Conservation (phyloP, 441 rosid genomes). For the Pelargonium hybrid region DNA sequence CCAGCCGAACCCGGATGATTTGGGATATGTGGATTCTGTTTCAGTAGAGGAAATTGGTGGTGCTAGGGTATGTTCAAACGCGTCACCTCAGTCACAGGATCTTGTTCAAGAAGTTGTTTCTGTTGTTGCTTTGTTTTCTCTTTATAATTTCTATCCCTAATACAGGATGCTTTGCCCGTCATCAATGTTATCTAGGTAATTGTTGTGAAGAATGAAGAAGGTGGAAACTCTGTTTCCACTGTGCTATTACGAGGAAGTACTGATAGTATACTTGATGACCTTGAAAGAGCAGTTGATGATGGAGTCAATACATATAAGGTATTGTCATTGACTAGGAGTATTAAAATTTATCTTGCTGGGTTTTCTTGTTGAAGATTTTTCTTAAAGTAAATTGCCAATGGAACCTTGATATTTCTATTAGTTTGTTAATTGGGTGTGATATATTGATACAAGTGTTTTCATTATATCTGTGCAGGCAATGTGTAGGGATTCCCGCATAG, state of each 20-base stretch:
- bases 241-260: conserved; percentile 96
- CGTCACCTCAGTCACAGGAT: conserved; percentile 3
- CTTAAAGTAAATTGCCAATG: not conserved
- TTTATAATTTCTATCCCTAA: not conserved
- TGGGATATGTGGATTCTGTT: conserved; percentile 81
- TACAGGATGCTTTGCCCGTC: not conserved
- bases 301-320: conserved; percentile 99
- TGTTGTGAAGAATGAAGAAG: conserved; percentile 79
- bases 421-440: not conserved
- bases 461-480: conserved; percentile 51
- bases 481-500: conserved; percentile 91
- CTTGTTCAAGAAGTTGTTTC: not conserved
- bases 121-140: not conserved
- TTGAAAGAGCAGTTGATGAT: conserved; percentile 99
- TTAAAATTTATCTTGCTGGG: not conserved
- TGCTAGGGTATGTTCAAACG: conserved; percentile 54
- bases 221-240: conserved; percentile 84
- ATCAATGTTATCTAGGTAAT: conserved; percentile 48
- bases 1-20: conserved; percentile 76
- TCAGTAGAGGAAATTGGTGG: conserved; percentile 98
- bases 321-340: conserved; percentile 5
- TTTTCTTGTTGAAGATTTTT: not conserved
- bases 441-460: not conserved
- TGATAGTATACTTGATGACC: conserved; percentile 94
- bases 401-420: not conserved